Percentiles rank a stretch among this genome's conserved stretches.
Evolutionary conservation across 179 eudicot species (phyloP).

Genomic region (Spergularia azorica): DNA sequence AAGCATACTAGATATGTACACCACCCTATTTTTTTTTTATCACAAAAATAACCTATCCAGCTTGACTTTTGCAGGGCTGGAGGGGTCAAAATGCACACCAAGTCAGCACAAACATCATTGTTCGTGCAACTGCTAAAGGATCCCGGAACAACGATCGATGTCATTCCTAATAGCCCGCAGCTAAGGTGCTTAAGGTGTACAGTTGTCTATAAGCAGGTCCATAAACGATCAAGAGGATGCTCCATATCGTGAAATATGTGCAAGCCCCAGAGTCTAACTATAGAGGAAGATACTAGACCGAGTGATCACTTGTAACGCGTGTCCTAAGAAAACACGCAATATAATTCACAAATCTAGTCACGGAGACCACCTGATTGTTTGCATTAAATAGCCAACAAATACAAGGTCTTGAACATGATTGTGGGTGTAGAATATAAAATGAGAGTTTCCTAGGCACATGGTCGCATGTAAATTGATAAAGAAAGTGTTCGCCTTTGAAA

Average conservation of each 20-base stretch:
- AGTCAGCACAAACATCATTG: no score
- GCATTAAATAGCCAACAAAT: background rate
- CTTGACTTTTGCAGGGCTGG: background rate
- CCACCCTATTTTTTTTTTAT: background rate
- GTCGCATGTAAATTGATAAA: no score
- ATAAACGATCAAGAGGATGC: background rate
- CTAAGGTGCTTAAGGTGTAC: background rate
- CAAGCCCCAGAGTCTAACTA: background rate
- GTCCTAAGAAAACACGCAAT: background rate
- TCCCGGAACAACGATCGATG: no score
- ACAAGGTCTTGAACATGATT: no score
- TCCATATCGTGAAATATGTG: background rate
- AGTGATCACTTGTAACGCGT: background rate
- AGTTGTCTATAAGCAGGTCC: background rate
- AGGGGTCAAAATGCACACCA: background rate
- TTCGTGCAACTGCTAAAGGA: no score
- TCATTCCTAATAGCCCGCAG: background rate
- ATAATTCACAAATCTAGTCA: background rate
- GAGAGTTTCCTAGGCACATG: background rate
- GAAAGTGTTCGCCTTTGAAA: no score
- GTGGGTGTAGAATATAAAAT: no score
- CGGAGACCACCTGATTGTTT: background rate
- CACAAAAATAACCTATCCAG: background rate
- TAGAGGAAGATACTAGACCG: background rate
- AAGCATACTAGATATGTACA: background rate